Conservation (phyloP, 192 early-diverging fungal species). For the Oehlia diaphana region DNA sequence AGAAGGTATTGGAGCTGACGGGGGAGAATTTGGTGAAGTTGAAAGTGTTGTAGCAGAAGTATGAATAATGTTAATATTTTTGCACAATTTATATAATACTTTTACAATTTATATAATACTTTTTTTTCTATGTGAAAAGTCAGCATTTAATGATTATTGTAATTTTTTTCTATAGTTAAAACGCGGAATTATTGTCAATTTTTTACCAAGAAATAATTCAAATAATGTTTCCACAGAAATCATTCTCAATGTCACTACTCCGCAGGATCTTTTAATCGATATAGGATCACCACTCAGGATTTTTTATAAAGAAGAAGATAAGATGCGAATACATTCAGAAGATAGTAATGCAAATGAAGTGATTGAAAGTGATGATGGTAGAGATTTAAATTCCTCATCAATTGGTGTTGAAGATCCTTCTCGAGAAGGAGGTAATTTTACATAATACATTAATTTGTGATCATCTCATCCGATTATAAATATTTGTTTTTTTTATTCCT, state of each 20-base stretch:
- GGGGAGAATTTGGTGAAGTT: conserved; percentile 42
- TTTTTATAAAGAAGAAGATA: conserved; percentile 70
- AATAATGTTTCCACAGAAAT: conserved; percentile 29
- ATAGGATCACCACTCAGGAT: conserved; percentile 62
- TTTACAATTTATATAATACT: background rate
- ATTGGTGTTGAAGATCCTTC: background rate
- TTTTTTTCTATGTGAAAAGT: background rate
- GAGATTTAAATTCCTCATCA: background rate
- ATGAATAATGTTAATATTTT: conserved; percentile 15
- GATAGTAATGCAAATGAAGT: conserved; percentile 30
- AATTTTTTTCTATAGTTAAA: conserved; percentile 17
- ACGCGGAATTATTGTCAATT: conserved; percentile 20
- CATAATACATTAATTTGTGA: background rate
- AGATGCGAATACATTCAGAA: conserved; percentile 69
- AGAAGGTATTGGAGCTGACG: conserved; percentile 35
- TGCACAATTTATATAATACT: background rate
- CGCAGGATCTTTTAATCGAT: conserved; percentile 72
- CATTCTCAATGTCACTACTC: conserved; percentile 52
- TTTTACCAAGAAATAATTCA: conserved; percentile 7
- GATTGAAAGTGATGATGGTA: conserved; percentile 27
- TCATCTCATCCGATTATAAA: too few relatives aligned
- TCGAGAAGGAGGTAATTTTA: conserved; percentile 6
- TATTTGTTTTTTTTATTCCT: background rate
- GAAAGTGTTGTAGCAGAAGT: conserved; percentile 55
- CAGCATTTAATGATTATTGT: background rate